phyloP scores from a whole-genome alignment of 192 early-diverging fungal genomes.

The Helicostylum pulchrum region DNA sequence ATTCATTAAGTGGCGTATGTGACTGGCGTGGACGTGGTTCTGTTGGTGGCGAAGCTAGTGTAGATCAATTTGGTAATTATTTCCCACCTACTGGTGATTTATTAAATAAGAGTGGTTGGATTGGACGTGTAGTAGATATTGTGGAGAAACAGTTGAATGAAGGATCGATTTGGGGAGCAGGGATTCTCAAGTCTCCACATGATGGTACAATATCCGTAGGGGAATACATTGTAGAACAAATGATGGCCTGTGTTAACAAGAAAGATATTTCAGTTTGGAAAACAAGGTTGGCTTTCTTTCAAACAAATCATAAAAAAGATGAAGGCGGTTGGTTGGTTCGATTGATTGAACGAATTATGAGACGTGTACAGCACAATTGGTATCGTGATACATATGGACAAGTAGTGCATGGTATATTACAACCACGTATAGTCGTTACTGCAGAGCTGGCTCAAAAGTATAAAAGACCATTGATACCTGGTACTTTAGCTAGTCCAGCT shows the following conservation, averaged over 20 bases:
- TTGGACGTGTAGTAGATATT: slow-evolving; percentile 73
- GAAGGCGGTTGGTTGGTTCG: slow-evolving; percentile 78
- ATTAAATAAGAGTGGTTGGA: slow-evolving; percentile 53
- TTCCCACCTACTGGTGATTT: slow-evolving; percentile 15
- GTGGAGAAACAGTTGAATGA: slow-evolving; percentile 76
- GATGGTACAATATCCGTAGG: slow-evolving; percentile 6
- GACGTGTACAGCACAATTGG: slow-evolving; percentile 64
- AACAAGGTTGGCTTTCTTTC: slow-evolving; percentile 2
- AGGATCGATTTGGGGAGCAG: slow-evolving; percentile 54
- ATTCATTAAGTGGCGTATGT: slow-evolving; percentile 83
- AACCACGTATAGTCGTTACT: not conserved
- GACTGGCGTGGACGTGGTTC: slow-evolving; percentile 83
- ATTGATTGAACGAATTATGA: slow-evolving; percentile 53
- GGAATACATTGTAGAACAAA: slow-evolving; percentile 3
- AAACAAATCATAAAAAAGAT: slow-evolving; percentile 33
- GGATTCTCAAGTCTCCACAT: slow-evolving; percentile 41
- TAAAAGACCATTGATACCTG: slow-evolving; percentile 12
- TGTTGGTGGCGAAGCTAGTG: slow-evolving; percentile 44
- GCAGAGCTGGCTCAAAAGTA: slow-evolving; percentile 7
- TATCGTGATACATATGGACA: slow-evolving; percentile 52
- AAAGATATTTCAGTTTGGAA: not conserved
- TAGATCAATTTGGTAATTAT: slow-evolving; percentile 34
- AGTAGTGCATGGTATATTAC: slow-evolving; percentile 5
- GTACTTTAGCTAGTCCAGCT: slow-evolving; percentile 48
- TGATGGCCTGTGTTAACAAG: slow-evolving; percentile 2